Percentiles rank a stretch among this genome's conserved stretches.
These are phyloP conservation scores for Kluyveromyces aestuarii DNA, from an alignment of 805 yeast species.

Conservation along the genomic window DNA sequence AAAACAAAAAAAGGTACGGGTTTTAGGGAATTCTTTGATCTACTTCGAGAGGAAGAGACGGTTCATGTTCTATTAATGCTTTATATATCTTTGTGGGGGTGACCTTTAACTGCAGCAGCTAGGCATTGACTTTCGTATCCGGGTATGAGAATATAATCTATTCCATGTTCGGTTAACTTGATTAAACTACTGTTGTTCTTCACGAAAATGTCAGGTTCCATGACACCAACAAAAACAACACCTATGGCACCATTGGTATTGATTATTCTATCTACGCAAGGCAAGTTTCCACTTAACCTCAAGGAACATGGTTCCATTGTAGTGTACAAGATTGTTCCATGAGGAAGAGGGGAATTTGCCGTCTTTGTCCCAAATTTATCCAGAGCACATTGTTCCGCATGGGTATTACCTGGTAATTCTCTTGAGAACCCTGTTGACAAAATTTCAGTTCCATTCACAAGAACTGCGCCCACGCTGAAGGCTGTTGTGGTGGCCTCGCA, in stretches of 20 bases:
- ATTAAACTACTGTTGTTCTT: conserved; percentile 56
- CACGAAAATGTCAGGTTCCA: conserved; percentile 88
- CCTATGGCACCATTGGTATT: conserved; percentile 39
- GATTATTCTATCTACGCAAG: conserved; percentile 78
- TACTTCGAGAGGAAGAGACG: too few species aligned
- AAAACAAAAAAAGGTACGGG: too few species aligned
- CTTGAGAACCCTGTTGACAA: conserved; percentile 83
- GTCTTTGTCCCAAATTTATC: conserved; percentile 50
- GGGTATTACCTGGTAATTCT: conserved; percentile 90
- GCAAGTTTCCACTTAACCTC: conserved; percentile 80
- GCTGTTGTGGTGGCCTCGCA: conserved; percentile 81
- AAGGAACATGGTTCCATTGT: conserved; percentile 97
- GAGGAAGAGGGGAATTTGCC: conserved; percentile 41
- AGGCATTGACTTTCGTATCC: conserved; percentile 72
- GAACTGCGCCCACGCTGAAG: conserved; percentile 87
- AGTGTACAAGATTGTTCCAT: conserved; percentile 76
- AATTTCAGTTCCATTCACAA: conserved; percentile 53
- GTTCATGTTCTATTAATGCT: neutral
- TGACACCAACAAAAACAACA: conserved; percentile 83
- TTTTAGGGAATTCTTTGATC: too few species aligned
- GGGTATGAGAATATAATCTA: conserved; percentile 70
- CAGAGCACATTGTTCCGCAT: conserved; percentile 93
- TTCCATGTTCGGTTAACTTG: conserved; percentile 44
- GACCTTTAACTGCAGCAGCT: conserved; percentile 67
- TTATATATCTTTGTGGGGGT: conserved; percentile 26